phyloP scores from a whole-genome alignment of 2,329 filamentous ascomycete species.

The Sodiomyces alkalinus region DNA sequence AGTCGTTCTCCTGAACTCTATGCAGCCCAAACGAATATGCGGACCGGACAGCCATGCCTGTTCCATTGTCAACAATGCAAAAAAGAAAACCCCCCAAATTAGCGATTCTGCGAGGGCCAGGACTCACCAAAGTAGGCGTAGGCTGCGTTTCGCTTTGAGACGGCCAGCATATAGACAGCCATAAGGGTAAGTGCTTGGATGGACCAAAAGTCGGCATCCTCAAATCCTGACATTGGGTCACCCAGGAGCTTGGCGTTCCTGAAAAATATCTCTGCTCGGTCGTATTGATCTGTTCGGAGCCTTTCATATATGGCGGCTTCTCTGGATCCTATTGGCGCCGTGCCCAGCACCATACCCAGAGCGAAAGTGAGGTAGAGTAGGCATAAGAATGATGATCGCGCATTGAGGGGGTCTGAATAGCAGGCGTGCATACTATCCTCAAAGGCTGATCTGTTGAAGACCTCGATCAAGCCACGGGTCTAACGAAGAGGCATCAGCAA shows the following conservation, averaged over 20 bases:
- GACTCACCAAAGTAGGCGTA: conserved; percentile 43
- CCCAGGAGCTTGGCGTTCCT: conserved; percentile 38
- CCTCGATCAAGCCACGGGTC: conserved; percentile 45
- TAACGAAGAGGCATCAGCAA: conserved; percentile 12
- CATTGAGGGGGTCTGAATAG: conserved; percentile 36
- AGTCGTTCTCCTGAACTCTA: conserved; percentile 37
- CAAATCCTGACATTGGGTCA: conserved; percentile 31
- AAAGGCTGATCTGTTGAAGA: conserved; percentile 39
- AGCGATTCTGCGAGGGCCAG: not conserved
- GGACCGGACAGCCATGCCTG: conserved; percentile 48
- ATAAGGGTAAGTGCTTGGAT: conserved; percentile 49
- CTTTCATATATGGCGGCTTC: conserved; percentile 36
- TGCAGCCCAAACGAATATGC: conserved; percentile 49
- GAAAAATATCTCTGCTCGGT: conserved; percentile 48
- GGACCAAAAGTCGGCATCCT: conserved; percentile 49
- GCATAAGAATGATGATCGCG: conserved; percentile 37
- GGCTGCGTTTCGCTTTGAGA: conserved; percentile 47
- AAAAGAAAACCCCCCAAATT: not conserved
- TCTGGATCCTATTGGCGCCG: conserved; percentile 29
- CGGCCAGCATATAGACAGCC: conserved; percentile 46
- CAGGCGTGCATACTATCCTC: conserved; percentile 32
- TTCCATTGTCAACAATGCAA: not conserved
- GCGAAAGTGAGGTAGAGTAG: conserved; percentile 47
- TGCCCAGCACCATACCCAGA: conserved; percentile 44
- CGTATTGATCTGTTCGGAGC: conserved; percentile 29